phyloP scores from a whole-genome alignment of 164 flowering plant species.

The Umbilicus rupestris region DNA sequence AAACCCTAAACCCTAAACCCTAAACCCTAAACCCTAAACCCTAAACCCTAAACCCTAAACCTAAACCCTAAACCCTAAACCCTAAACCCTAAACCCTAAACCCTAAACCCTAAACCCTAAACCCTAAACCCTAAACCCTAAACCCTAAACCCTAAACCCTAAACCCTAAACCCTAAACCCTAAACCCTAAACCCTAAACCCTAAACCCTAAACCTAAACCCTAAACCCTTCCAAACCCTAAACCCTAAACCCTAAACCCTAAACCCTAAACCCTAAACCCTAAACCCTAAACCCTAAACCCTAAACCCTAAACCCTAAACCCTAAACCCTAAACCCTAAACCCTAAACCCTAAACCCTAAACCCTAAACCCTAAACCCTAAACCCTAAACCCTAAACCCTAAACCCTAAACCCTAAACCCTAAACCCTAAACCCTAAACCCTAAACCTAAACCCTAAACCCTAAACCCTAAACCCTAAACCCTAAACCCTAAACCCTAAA shows the following conservation, averaged over 20 bases:
- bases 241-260: neutral
- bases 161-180: constrained; percentile 1
- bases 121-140: neutral
- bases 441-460: neutral
- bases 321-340: neutral
- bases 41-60: constrained; percentile 4
- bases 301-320: neutral
- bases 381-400: neutral
- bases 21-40: constrained; percentile 8
- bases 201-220: constrained; percentile 8
- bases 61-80: constrained; percentile 5
- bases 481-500: neutral
- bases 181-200: constrained; percentile 10
- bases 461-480: neutral
- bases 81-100: neutral
- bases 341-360: neutral
- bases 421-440: no score
- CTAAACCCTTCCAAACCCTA: constrained; percentile 2
- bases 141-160: neutral
- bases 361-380: neutral
- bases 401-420: neutral
- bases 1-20: constrained; percentile 6
- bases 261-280: neutral
- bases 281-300: neutral
- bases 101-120: neutral